These are phyloP conservation scores for Metschnikowia dekortorum DNA, from an alignment of 805 yeast genomes.

Conservation along the genomic window DNA sequence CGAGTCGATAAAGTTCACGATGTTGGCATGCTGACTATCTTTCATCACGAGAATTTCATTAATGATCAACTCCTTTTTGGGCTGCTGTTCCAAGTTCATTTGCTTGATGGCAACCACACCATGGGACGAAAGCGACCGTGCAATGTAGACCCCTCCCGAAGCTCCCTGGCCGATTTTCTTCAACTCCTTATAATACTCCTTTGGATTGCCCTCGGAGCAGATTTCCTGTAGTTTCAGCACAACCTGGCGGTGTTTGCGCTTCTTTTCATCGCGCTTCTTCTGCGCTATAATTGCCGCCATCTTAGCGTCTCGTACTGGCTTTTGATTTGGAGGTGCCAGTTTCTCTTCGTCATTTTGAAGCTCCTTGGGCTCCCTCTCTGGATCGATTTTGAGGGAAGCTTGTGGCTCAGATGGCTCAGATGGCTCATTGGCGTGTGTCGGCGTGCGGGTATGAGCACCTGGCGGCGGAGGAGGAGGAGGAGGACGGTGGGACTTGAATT, in stretches of 20 bases:
- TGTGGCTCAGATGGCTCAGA: background rate
- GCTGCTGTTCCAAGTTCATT: slow-evolving; percentile 92
- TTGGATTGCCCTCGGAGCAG: slow-evolving; percentile 85
- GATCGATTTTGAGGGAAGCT: slow-evolving; percentile 7
- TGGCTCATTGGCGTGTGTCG: background rate
- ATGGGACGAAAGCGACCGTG: slow-evolving; percentile 45
- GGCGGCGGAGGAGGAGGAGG: slow-evolving; percentile 47
- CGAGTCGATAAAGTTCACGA: slow-evolving; percentile 18
- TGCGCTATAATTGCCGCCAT: slow-evolving; percentile 56
- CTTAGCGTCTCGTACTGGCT: slow-evolving; percentile 45
- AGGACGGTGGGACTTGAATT: slow-evolving; percentile 33
- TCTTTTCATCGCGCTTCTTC: slow-evolving; percentile 75
- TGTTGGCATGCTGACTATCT: slow-evolving; percentile 18
- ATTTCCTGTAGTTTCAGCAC: slow-evolving; percentile 67
- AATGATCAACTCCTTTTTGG: slow-evolving; percentile 89
- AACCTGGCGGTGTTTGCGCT: slow-evolving; percentile 65
- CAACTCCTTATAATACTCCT: slow-evolving; percentile 58
- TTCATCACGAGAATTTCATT: slow-evolving; percentile 21
- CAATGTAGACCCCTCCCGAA: slow-evolving; percentile 93
- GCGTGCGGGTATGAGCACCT: slow-evolving; percentile 1
- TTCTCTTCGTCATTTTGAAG: slow-evolving; percentile 7
- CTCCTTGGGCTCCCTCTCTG: slow-evolving; percentile 10
- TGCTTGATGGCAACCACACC: slow-evolving; percentile 84
- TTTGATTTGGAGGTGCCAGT: slow-evolving; percentile 12
- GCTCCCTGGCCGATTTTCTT: slow-evolving; percentile 97